A percentile compares a stretch with the other conserved stretches of the same genome.
Evolutionary conservation across 148 eudicot species (phyloP).

Genomic region (Vaccinium corymbosum): DNA sequence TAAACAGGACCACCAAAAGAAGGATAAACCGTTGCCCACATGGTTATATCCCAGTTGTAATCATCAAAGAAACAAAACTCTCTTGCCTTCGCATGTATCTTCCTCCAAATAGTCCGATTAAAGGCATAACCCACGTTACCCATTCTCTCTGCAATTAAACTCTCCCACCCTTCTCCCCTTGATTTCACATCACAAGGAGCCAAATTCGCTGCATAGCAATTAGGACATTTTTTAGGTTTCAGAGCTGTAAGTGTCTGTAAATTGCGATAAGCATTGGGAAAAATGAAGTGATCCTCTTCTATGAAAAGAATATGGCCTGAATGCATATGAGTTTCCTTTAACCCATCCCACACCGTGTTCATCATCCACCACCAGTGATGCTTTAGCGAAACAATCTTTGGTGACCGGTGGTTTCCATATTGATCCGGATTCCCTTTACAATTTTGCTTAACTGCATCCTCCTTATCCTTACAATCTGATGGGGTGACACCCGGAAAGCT

Average conservation of each 20-base stretch:
- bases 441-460: slow-evolving; percentile 40
- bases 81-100: slow-evolving; percentile 62
- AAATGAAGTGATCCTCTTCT: slow-evolving; percentile 90
- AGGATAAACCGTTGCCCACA: slow-evolving; percentile 95
- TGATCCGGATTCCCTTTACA: slow-evolving; percentile 82
- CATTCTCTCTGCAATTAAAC: slow-evolving; percentile 79
- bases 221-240: slow-evolving; percentile 70
- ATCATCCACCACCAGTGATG: slow-evolving; percentile 99
- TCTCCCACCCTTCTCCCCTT: slow-evolving; percentile 63
- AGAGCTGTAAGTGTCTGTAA: slow-evolving; percentile 52
- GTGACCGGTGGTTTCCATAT: slow-evolving; percentile 83
- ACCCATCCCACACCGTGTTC: slow-evolving; percentile 93
- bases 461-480: slow-evolving; percentile 65
- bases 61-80: slow-evolving; percentile 85
- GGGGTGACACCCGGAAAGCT: slow-evolving; percentile 80
- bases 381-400: slow-evolving; percentile 86
- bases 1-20: slow-evolving; percentile 85
- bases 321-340: slow-evolving; percentile 60
- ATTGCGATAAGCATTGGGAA: slow-evolving; percentile 83
- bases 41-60: slow-evolving; percentile 98
- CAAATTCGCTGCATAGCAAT: slow-evolving; percentile 77
- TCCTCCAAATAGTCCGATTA: slow-evolving; percentile 79
- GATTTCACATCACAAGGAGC: slow-evolving; percentile 79
- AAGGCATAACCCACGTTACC: slow-evolving; percentile 90
- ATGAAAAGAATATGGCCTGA: slow-evolving; percentile 77